These are phyloP conservation scores for Geopyxis carbonaria DNA, from an alignment of 495 filamentous ascomycete species.

Conservation along the genomic window DNA sequence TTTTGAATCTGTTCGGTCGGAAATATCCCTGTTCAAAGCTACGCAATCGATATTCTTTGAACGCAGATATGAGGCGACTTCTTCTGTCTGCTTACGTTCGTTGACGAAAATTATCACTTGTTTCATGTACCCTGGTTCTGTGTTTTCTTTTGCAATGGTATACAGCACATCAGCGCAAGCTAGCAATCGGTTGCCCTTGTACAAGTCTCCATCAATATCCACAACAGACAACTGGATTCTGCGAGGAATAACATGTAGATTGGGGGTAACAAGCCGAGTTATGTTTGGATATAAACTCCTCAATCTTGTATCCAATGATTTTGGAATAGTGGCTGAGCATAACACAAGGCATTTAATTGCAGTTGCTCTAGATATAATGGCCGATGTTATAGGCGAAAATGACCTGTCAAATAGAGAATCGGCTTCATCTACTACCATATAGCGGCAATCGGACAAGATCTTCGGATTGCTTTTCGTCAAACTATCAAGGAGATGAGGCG, in stretches of 20 bases:
- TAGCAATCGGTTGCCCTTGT: slow-evolving; percentile 72
- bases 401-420: slow-evolving; percentile 88
- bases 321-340: slow-evolving; percentile 91
- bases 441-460: slow-evolving; percentile 66
- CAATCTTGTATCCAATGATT: slow-evolving; percentile 69
- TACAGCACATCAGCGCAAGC: slow-evolving; percentile 91
- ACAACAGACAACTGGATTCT: slow-evolving; percentile 88
- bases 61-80: slow-evolving; percentile 60
- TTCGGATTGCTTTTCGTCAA: slow-evolving; percentile 77
- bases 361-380: slow-evolving; percentile 61
- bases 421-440: slow-evolving; percentile 85
- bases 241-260: slow-evolving; percentile 86
- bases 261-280: slow-evolving; percentile 71
- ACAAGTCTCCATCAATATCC: slow-evolving; percentile 75
- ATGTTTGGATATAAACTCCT: slow-evolving; percentile 66
- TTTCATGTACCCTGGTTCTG: slow-evolving; percentile 47
- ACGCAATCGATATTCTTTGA: slow-evolving; percentile 77
- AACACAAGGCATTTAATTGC: slow-evolving; percentile 78
- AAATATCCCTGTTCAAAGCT: slow-evolving; percentile 64
- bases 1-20: slow-evolving; percentile 51
- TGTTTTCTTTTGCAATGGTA: slow-evolving; percentile 69
- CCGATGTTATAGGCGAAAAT: slow-evolving; percentile 64
- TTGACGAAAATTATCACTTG: slow-evolving; percentile 95
- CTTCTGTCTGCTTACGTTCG: slow-evolving; percentile 71
- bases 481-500: slow-evolving; percentile 71